Evolutionary conservation across 2,329 filamentous ascomycete species (phyloP).

Genomic region (Cordyceps pruinosa): DNA sequence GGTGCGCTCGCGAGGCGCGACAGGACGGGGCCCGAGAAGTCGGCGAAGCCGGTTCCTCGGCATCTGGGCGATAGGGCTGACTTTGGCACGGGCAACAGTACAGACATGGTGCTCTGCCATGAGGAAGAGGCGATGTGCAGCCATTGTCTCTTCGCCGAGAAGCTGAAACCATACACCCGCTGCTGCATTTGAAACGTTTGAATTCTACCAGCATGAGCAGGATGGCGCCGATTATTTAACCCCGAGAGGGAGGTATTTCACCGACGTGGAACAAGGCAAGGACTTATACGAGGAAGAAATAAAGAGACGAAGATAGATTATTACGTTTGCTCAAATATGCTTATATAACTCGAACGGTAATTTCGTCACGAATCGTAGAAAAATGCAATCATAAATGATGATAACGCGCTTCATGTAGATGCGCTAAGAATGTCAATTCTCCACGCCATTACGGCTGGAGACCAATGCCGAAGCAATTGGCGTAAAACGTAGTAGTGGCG

Average conservation of each 20-base stretch:
- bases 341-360: too few species aligned
- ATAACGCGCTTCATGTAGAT: neutral
- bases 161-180: slow-evolving; percentile 8
- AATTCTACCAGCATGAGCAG: neutral
- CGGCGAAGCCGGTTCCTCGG: too few species aligned
- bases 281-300: too few species aligned
- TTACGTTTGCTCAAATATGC: too few species aligned
- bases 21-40: too few species aligned
- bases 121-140: slow-evolving; percentile 6
- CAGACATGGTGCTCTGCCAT: slow-evolving; percentile 7
- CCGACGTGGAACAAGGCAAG: neutral
- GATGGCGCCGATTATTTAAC: slow-evolving; percentile 12
- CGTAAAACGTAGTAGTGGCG: slow-evolving; percentile 62
- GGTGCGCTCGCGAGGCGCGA: too few species aligned
- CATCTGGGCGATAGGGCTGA: too few species aligned
- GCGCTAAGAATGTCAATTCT: neutral
- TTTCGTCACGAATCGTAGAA: neutral
- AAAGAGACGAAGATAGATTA: slow-evolving; percentile 16
- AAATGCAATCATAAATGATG: neutral
- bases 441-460: neutral
- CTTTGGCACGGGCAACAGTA: too few species aligned
- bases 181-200: too few species aligned
- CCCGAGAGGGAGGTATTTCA: slow-evolving; percentile 6
- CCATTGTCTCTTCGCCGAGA: slow-evolving; percentile 8
- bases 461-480: slow-evolving; percentile 54